Percentiles rank a stretch among this genome's conserved stretches.
phyloP scores from a whole-genome alignment of 345 rosid genomes.

The Citrus cavaleriei region DNA sequence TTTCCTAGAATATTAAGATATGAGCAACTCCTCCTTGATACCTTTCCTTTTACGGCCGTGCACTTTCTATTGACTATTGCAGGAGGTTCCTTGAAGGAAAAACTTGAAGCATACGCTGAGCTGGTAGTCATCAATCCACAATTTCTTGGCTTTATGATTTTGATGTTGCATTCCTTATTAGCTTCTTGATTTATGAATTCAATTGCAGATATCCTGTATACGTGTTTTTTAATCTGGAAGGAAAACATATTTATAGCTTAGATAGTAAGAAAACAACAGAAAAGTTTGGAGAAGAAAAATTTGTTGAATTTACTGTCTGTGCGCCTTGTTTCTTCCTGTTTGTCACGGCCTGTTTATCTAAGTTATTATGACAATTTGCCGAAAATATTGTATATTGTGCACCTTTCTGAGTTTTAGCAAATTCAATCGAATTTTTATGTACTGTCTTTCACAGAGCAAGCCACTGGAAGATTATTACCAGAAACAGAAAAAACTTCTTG shows the following conservation, averaged over 20 bases:
- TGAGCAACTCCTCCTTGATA: neutral
- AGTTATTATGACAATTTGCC: neutral
- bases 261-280: neutral
- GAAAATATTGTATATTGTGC: neutral
- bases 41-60: neutral
- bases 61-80: neutral
- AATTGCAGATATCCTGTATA: neutral
- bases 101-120: conserved; percentile 20
- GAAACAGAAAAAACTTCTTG: conserved; percentile 33
- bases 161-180: neutral
- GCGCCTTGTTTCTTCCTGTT: neutral
- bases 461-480: conserved; percentile 39
- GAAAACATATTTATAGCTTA: neutral
- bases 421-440: neutral
- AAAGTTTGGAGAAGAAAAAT: neutral
- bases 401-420: neutral
- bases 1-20: neutral
- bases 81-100: conserved; percentile 14
- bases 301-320: neutral
- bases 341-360: too few species aligned
- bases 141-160: neutral
- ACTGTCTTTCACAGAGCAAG: conserved; percentile 20
- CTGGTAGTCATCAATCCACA: conserved; percentile 13
- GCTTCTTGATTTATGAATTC: neutral
- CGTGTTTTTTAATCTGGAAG: neutral